These are phyloP conservation scores for Monilinia laxa DNA, from an alignment of 2,329 filamentous ascomycete species.

Conservation along the genomic window DNA sequence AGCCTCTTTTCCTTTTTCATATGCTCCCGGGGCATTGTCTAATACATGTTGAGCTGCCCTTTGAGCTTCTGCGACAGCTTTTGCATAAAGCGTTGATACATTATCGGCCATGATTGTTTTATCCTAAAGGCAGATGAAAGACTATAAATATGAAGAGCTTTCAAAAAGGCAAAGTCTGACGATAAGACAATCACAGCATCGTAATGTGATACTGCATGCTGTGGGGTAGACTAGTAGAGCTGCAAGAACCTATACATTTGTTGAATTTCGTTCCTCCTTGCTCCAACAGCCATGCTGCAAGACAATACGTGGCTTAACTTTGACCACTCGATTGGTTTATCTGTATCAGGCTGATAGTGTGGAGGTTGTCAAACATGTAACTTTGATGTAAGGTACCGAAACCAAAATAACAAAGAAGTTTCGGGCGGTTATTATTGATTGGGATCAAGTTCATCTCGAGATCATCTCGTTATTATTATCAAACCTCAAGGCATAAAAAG, in stretches of 20 bases:
- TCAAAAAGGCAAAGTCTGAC: neutral
- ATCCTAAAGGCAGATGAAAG: neutral
- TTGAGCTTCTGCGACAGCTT: conserved; percentile 14
- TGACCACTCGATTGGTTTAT: neutral
- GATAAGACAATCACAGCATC: neutral
- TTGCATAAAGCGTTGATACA: neutral
- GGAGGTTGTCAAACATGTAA: neutral
- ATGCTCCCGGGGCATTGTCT: conserved; percentile 15
- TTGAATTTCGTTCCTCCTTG: no score
- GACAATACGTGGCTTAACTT: neutral
- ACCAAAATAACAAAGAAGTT: neutral
- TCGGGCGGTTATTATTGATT: neutral
- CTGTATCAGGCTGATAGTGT: neutral
- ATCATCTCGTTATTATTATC: no score
- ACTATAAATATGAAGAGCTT: neutral
- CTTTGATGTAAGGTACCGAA: neutral
- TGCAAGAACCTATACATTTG: neutral
- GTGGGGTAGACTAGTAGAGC: neutral
- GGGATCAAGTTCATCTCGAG: neutral
- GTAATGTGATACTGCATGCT: conserved; percentile 6
- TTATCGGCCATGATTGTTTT: conserved; percentile 9
- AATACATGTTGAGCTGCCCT: neutral
- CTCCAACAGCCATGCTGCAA: neutral
- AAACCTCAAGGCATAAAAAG: no score
- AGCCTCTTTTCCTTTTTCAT: conserved; percentile 17